Conservation (phyloP, 2,329 filamentous ascomycete species). For the Aspergillus quadrilineatus region DNA sequence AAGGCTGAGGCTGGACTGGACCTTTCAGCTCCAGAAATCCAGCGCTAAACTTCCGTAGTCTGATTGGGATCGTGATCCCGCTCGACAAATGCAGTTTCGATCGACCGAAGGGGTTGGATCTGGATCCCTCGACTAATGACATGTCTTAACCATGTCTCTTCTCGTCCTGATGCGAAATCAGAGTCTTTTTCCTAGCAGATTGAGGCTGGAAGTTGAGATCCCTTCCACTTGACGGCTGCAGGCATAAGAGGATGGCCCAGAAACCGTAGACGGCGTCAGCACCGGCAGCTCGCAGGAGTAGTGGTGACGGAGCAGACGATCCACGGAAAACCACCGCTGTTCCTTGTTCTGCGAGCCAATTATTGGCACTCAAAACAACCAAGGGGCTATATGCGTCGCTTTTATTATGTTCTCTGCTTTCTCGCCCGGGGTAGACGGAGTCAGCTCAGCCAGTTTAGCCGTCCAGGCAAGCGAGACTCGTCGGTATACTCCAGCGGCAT, state of each 20-base stretch:
- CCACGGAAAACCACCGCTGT: constrained; percentile 23
- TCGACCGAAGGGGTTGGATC: constrained; percentile 20
- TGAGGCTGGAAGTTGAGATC: background rate
- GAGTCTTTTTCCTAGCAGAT: background rate
- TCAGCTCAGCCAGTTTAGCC: background rate
- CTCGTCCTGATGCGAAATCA: background rate
- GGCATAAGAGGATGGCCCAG: constrained; percentile 4
- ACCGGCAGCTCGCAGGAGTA: constrained; percentile 12
- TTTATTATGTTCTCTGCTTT: constrained; percentile 3
- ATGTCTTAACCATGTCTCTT: background rate
- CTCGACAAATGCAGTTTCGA: constrained; percentile 22
- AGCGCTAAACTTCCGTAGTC: background rate
- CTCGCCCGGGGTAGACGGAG: background rate
- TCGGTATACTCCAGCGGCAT: background rate
- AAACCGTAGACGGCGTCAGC: constrained; percentile 14
- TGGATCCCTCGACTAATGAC: constrained; percentile 11
- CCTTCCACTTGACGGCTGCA: constrained; percentile 10
- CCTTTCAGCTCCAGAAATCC: constrained; percentile 10
- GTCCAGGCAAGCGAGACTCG: background rate
- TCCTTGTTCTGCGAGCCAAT: constrained; percentile 23
- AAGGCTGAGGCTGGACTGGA: constrained; percentile 22
- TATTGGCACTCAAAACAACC: constrained; percentile 8
- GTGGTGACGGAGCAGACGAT: constrained; percentile 21
- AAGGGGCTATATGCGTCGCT: constrained; percentile 13
- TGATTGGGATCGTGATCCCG: constrained; percentile 1